Evolutionary conservation across 306 rosid genomes (phyloP).

Genomic region (Glycine tomentella): DNA sequence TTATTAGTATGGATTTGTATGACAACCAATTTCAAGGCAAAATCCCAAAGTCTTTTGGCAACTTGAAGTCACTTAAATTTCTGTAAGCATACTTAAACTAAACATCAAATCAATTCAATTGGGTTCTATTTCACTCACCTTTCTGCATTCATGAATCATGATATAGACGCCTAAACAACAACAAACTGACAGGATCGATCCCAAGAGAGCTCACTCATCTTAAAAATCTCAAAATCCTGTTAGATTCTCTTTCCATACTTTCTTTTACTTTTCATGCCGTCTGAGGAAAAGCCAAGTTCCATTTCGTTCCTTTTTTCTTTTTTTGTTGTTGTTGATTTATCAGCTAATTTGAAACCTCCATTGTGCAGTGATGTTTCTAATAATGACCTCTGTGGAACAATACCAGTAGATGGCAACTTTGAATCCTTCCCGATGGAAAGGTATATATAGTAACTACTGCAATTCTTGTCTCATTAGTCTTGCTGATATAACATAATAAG

Average conservation of each 20-base stretch:
- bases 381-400: conserved; percentile 61
- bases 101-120: too few species aligned
- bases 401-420: conserved; percentile 81
- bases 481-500: too few species aligned
- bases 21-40: conserved; percentile 68
- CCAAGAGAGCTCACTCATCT: conserved; percentile 76
- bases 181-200: conserved; percentile 72
- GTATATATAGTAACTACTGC: conserved; percentile 43
- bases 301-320: neutral
- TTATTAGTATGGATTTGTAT: conserved; percentile 84
- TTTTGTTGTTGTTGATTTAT: neutral
- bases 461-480: neutral
- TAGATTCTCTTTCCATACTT: neutral
- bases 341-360: conserved; percentile 8
- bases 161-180: conserved; percentile 28
- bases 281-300: neutral
- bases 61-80: conserved; percentile 75
- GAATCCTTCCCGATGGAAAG: conserved; percentile 77
- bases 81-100: conserved; percentile 56
- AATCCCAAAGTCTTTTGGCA: conserved; percentile 74
- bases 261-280: too few species aligned
- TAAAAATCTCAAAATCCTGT: conserved; percentile 76
- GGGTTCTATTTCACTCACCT: neutral
- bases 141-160: neutral
- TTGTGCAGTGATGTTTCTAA: conserved; percentile 83